These are phyloP conservation scores for Coprinopsis marcescibilis DNA, from an alignment of 768 basidiomycete genomes.

Conservation along the genomic window DNA sequence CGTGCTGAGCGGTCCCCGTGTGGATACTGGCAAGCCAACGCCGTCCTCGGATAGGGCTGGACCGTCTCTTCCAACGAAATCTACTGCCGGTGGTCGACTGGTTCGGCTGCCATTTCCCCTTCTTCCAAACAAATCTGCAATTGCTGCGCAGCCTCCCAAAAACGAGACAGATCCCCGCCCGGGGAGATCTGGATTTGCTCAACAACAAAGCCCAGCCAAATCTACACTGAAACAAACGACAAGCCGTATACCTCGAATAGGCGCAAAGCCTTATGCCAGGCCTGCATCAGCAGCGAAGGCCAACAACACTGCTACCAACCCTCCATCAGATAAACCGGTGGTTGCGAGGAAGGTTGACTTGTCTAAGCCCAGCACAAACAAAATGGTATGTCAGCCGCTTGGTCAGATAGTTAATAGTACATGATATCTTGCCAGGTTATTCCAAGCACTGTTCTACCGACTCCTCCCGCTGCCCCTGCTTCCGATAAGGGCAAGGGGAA, in stretches of 20 bases:
- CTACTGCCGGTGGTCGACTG: too few relatives aligned
- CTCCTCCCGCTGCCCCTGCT: neutral
- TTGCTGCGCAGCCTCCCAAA: too few relatives aligned
- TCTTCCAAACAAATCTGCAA: too few relatives aligned
- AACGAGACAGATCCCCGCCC: too few relatives aligned
- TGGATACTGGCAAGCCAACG: too few relatives aligned
- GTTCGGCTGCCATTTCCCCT: too few relatives aligned
- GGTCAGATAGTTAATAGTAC: too few relatives aligned
- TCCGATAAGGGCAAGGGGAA: slow-evolving; percentile 6
- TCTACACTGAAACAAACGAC: slow-evolving; percentile 46
- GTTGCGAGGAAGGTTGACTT: slow-evolving; percentile 17
- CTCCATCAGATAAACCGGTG: slow-evolving; percentile 6
- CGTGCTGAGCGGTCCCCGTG: too few relatives aligned
- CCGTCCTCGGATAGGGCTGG: too few relatives aligned
- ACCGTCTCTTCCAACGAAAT: too few relatives aligned
- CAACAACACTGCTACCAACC: neutral
- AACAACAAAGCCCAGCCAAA: slow-evolving; percentile 30
- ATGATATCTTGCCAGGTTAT: neutral
- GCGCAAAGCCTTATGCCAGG: slow-evolving; percentile 52
- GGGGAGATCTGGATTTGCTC: too few relatives aligned
- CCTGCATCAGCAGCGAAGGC: slow-evolving; percentile 15
- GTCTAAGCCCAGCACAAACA: slow-evolving; percentile 16
- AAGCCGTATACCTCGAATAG: slow-evolving; percentile 59
- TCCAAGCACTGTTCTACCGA: neutral
- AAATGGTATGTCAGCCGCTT: slow-evolving; percentile 6